Evolutionary conservation across 805 yeast genomes (phyloP).

Genomic region (Jamesozyma hellenica): DNA sequence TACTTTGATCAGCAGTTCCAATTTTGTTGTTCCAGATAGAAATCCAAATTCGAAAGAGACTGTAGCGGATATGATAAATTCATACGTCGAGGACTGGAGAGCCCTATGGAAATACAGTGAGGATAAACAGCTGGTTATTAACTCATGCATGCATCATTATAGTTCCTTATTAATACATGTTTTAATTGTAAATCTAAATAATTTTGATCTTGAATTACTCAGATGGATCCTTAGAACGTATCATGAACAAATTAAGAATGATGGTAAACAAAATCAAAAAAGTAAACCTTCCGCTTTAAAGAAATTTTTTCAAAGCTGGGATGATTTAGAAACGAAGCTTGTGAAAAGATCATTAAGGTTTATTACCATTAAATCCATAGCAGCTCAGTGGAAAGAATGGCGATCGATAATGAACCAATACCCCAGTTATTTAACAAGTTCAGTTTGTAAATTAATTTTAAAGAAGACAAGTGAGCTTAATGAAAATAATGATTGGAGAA

Average conservation of each 20-base stretch:
- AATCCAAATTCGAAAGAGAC: slow-evolving; percentile 49
- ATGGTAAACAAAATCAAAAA: neutral
- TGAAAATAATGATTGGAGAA: slow-evolving; percentile 12
- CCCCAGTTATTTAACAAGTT: slow-evolving; percentile 8
- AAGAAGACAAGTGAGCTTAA: slow-evolving; percentile 1
- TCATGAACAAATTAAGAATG: neutral
- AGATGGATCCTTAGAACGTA: slow-evolving; percentile 9
- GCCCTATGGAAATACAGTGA: slow-evolving; percentile 12
- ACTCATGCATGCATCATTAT: slow-evolving; percentile 8
- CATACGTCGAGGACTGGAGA: slow-evolving; percentile 9
- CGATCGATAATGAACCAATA: slow-evolving; percentile 5
- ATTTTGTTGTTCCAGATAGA: slow-evolving; percentile 37
- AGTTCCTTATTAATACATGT: slow-evolving; percentile 11
- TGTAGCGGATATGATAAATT: slow-evolving; percentile 8
- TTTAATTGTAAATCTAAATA: slow-evolving; percentile 10
- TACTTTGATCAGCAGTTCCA: slow-evolving; percentile 16
- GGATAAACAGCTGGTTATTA: slow-evolving; percentile 9
- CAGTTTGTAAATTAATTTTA: neutral
- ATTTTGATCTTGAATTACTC: slow-evolving; percentile 13
- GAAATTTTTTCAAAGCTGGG: slow-evolving; percentile 10
- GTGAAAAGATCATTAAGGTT: slow-evolving; percentile 8
- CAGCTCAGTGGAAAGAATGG: slow-evolving; percentile 14
- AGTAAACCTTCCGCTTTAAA: neutral
- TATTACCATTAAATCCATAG: slow-evolving; percentile 9
- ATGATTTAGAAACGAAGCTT: slow-evolving; percentile 8